phyloP scores from a whole-genome alignment of 2,329 filamentous ascomycete species.

The Raffaelea ambrosiae region DNA sequence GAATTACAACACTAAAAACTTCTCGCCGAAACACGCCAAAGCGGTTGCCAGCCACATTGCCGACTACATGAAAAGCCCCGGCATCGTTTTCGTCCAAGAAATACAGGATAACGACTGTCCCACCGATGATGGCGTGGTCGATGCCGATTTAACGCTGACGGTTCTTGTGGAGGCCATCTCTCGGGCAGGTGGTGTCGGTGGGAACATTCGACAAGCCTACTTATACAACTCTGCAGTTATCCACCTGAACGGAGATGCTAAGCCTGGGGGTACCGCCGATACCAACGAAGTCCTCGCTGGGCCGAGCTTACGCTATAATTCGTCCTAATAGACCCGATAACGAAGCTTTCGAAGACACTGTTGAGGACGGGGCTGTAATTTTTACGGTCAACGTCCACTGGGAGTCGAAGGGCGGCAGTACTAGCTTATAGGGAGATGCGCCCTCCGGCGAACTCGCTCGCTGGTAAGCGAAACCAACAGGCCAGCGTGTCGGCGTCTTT shows the following conservation, averaged over 20 bases:
- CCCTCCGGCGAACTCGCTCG: slow-evolving; percentile 57
- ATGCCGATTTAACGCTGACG: slow-evolving; percentile 49
- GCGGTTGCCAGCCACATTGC: slow-evolving; percentile 57
- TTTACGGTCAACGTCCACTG: slow-evolving; percentile 68
- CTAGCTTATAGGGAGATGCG: slow-evolving; percentile 56
- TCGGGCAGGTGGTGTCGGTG: slow-evolving; percentile 43
- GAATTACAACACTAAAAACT: slow-evolving; percentile 64
- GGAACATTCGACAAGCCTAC: slow-evolving; percentile 65
- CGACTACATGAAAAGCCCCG: slow-evolving; percentile 52
- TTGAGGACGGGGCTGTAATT: slow-evolving; percentile 42
- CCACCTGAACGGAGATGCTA: slow-evolving; percentile 45
- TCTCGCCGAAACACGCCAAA: slow-evolving; percentile 49
- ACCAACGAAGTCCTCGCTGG: slow-evolving; percentile 49
- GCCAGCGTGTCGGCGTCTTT: slow-evolving; percentile 52
- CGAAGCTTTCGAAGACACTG: slow-evolving; percentile 47
- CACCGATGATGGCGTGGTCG: slow-evolving; percentile 48
- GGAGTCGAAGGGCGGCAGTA: slow-evolving; percentile 57
- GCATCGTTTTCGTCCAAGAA: slow-evolving; percentile 62
- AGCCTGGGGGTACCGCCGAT: slow-evolving; percentile 44
- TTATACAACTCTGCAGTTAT: slow-evolving; percentile 56
- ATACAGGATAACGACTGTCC: slow-evolving; percentile 59
- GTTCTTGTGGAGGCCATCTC: slow-evolving; percentile 46
- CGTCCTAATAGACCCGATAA: slow-evolving; percentile 57
- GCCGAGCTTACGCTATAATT: slow-evolving; percentile 56
- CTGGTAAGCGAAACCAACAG: slow-evolving; percentile 48